Base-by-base conservation (phyloP, 768 basidiomycete species). In the Lentinula detonsa region DNA sequence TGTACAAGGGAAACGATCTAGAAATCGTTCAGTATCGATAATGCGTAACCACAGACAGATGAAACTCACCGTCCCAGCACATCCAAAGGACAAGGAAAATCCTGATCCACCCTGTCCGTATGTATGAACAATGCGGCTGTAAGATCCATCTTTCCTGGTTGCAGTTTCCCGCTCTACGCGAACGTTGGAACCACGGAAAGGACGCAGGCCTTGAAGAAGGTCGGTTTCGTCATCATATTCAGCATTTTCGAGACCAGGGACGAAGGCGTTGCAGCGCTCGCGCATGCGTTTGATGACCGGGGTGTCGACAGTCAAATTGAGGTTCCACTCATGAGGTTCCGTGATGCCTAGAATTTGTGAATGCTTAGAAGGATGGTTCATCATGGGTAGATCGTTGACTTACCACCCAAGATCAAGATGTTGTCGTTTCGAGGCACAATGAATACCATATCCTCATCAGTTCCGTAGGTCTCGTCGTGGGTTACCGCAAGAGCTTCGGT, bases 381-480 rank as follows among this genome's bases (percentile, higher is more conserved):
- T 28, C 37, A 39, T 39, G 9, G 37, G 7, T 4, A 39, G 37
- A 39, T 15, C 4, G 46, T 23, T 48, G 46, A 37, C 55, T 56
- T 56, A 56, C 55, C 55, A 7, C 74, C 74, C 28, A 78, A 68
- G 35, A 76, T 71, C 31, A 76, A 69, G 6, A 69, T 68, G 6
- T 69, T 69, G 59, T 73, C 72, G 62, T 75, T 74, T n/a, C 75
- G 66, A 21, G 73, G 76, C 35, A 71, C 74, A 51, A 70, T 70
- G 65, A 74, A 75, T 16, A 73, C 69, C 52, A 73, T 73, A 50
- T 72, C 71, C 49, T 72, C 72, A 53, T 67, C 70, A 8, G 67
- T 70, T 2, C 68, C 70, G 40, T 68, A 65, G 2, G 69, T 63
- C 33, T 72, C 72, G 56, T 74, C 71, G 18, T 72, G 69, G 4